These are phyloP conservation scores for Galerina sulciceps DNA, from an alignment of 768 basidiomycete genomes.

Conservation along the genomic window DNA sequence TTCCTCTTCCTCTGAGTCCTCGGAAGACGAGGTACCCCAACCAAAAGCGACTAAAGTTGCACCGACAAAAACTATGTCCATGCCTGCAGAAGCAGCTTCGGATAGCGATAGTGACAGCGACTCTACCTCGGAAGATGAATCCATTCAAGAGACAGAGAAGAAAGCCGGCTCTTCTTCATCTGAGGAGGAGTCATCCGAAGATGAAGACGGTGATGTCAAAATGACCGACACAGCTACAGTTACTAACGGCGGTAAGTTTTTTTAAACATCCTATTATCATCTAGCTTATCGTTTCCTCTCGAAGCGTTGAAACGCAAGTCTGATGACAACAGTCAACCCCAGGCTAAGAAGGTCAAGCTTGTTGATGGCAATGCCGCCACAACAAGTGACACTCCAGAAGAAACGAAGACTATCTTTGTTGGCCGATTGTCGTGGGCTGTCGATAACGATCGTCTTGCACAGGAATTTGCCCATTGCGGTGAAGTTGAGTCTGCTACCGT, in stretches of 20 bases:
- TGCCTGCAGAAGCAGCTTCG: conserved; percentile 12
- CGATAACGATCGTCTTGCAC: conserved; percentile 92
- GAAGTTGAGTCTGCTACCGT: conserved; percentile 91
- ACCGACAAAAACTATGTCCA: conserved; percentile 28
- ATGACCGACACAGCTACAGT: conserved; percentile 52
- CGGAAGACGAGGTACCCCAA: conserved; percentile 19
- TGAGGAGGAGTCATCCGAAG: conserved; percentile 33
- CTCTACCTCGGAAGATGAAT: conserved; percentile 30
- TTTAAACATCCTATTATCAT: background rate
- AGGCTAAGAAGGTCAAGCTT: conserved; percentile 85
- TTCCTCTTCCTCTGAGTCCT: conserved; percentile 29
- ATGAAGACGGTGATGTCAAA: conserved; percentile 59
- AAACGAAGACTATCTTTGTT: conserved; percentile 82
- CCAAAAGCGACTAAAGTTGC: conserved; percentile 27
- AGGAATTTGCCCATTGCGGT: conserved; percentile 89
- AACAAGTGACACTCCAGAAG: conserved; percentile 40
- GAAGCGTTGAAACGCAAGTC: conserved; percentile 84
- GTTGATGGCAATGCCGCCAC: conserved; percentile 57
- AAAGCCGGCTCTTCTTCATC: conserved; percentile 29
- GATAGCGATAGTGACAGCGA: conserved; percentile 33
- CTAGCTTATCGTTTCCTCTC: background rate
- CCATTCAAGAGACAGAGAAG: conserved; percentile 25
- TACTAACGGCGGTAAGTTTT: conserved; percentile 27
- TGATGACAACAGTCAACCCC: conserved; percentile 57
- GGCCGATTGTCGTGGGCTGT: conserved; percentile 96